Evolutionary conservation across 495 filamentous ascomycete species (phyloP).

Genomic region (Aspergillus taichungensis): DNA sequence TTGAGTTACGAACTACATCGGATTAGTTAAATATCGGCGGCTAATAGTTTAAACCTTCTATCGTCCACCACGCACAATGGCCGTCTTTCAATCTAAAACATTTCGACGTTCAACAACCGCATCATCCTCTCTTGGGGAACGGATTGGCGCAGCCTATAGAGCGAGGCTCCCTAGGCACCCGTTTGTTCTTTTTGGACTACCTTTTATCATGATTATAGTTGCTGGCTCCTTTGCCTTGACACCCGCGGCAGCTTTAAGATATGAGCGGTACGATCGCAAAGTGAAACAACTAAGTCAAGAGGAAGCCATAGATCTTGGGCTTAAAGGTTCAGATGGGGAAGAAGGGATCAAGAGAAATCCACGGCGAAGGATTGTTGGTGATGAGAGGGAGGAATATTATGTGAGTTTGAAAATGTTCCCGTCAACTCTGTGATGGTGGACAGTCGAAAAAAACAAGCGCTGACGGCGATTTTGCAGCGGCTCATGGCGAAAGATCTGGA

Average conservation of each 20-base stretch:
- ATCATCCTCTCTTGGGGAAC: slow-evolving; percentile 45
- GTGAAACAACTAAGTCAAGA: slow-evolving; percentile 72
- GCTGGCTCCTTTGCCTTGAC: slow-evolving; percentile 90
- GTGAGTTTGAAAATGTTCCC: slow-evolving; percentile 43
- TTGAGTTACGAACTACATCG: too few relatives aligned
- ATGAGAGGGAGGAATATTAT: slow-evolving; percentile 86
- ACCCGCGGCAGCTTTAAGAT: slow-evolving; percentile 84
- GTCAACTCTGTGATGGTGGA: too few relatives aligned
- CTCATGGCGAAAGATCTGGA: slow-evolving; percentile 87
- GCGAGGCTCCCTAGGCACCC: slow-evolving; percentile 59
- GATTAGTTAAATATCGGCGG: too few relatives aligned
- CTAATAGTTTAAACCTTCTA: too few relatives aligned
- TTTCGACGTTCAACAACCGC: slow-evolving; percentile 46
- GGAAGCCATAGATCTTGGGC: slow-evolving; percentile 63
- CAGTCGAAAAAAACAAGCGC: too few relatives aligned
- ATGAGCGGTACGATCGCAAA: slow-evolving; percentile 85
- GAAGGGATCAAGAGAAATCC: slow-evolving; percentile 40
- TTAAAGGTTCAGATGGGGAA: slow-evolving; percentile 43
- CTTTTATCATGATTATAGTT: slow-evolving; percentile 88
- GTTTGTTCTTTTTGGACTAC: slow-evolving; percentile 91
- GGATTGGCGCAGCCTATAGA: slow-evolving; percentile 72
- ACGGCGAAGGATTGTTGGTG: slow-evolving; percentile 40
- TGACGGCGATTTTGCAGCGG: slow-evolving; percentile 42
- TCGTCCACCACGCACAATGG: slow-evolving; percentile 42
- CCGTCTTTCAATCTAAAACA: slow-evolving; percentile 62